phyloP scores from a whole-genome alignment of 1,284 basidiomycete species.

The Rhodofomes roseus region DNA sequence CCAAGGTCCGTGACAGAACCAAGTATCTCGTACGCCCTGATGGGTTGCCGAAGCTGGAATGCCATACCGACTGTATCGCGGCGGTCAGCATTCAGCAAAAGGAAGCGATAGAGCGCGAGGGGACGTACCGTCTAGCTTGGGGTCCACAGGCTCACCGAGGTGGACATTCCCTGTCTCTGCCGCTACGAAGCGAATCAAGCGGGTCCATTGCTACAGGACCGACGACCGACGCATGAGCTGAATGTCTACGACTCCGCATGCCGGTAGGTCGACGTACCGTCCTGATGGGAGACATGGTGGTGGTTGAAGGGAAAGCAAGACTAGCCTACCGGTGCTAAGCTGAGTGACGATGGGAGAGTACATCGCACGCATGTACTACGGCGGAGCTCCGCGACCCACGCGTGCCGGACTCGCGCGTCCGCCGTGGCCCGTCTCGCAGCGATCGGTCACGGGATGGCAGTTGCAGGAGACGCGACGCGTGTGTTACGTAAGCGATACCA shows the following conservation, averaged over 20 bases:
- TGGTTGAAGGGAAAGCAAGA: not conserved
- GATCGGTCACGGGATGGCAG: not conserved
- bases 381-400: slow-evolving; percentile 11
- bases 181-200: slow-evolving; percentile 81
- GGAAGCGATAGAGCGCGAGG: not conserved
- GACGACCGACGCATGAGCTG: not conserved
- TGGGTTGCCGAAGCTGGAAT: slow-evolving; percentile 43
- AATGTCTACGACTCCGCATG: not conserved
- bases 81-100: not conserved
- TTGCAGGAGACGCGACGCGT: slow-evolving; percentile 2
- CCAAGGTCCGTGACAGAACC: slow-evolving; percentile 63
- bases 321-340: not conserved
- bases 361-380: slow-evolving; percentile 5
- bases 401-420: not conserved
- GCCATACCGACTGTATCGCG: slow-evolving; percentile 62
- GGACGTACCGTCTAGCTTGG: slow-evolving; percentile 55
- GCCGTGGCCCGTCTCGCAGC: no score
- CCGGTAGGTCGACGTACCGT: slow-evolving; percentile 39
- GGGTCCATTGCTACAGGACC: slow-evolving; percentile 61
- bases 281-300: slow-evolving; percentile 53
- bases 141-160: slow-evolving; percentile 73
- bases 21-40: slow-evolving; percentile 67
- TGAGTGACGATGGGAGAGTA: not conserved
- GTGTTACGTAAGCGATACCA: not conserved
- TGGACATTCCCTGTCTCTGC: slow-evolving; percentile 72